These are phyloP conservation scores for Ustilaginoidea virens DNA, from an alignment of 2,329 filamentous ascomycete species.

Conservation along the genomic window DNA sequence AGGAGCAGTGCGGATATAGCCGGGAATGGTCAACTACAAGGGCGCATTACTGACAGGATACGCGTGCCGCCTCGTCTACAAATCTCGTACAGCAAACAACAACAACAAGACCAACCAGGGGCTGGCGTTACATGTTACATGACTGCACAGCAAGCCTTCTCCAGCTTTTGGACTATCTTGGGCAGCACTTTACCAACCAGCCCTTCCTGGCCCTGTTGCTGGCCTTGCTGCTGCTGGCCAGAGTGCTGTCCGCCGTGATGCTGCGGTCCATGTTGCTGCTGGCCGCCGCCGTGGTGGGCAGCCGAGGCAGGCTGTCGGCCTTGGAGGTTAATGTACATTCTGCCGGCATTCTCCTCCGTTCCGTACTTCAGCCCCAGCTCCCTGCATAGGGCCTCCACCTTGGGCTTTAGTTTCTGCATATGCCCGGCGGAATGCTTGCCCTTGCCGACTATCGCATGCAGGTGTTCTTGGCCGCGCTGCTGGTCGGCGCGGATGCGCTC, in stretches of 20 bases:
- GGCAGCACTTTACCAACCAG: constrained; percentile 45
- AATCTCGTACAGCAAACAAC: no score
- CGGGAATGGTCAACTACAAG: no score
- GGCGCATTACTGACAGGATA: no score
- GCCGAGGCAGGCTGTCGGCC: constrained; percentile 48
- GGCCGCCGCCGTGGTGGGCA: constrained; percentile 7
- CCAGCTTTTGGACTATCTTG: constrained; percentile 46
- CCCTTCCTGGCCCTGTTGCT: constrained; percentile 23
- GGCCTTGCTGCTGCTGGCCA: constrained; percentile 16
- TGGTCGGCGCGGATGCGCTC: constrained; percentile 69
- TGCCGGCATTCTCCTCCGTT: constrained; percentile 78
- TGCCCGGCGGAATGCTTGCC: constrained; percentile 74
- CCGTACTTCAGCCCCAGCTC: constrained; percentile 70
- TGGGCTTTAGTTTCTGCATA: constrained; percentile 90
- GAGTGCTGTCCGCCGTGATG: constrained; percentile 13
- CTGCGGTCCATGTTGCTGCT: constrained; percentile 16
- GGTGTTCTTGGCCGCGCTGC: constrained; percentile 57
- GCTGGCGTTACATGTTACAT: constrained; percentile 37
- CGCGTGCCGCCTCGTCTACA: no score
- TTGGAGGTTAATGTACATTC: constrained; percentile 76
- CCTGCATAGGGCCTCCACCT: constrained; percentile 72
- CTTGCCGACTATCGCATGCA: constrained; percentile 93
- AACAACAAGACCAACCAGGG: no score
- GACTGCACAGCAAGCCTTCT: constrained; percentile 56
- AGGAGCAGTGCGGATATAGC: no score